Percentiles rank a stretch among this genome's conserved stretches.
Evolutionary conservation across 2,329 filamentous ascomycete species (phyloP).

Genomic region (Hortaea sp.): DNA sequence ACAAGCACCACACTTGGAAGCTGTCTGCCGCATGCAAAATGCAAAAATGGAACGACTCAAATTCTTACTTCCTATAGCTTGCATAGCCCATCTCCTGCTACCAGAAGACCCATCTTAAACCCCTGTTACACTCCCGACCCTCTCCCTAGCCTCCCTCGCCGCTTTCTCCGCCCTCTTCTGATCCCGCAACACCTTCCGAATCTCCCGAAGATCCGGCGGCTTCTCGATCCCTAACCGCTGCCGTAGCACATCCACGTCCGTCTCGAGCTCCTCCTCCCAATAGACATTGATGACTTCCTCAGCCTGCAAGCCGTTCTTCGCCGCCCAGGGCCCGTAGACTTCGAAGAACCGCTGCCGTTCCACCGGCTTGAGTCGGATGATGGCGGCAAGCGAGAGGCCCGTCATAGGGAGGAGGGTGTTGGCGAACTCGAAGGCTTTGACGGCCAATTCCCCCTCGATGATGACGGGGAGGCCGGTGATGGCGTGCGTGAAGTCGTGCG

Average conservation of each 20-base stretch:
- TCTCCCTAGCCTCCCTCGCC: slow-evolving; percentile 11
- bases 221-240: slow-evolving; percentile 70
- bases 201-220: slow-evolving; percentile 74
- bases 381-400: slow-evolving; percentile 69
- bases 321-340: slow-evolving; percentile 81
- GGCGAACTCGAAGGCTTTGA: slow-evolving; percentile 95
- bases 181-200: slow-evolving; percentile 60
- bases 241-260: slow-evolving; percentile 68
- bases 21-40: too few relatives aligned
- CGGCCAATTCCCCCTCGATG: slow-evolving; percentile 91
- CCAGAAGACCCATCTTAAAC: too few relatives aligned
- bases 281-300: slow-evolving; percentile 90
- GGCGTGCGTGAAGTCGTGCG: slow-evolving; percentile 96
- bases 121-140: too few relatives aligned
- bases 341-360: slow-evolving; percentile 58
- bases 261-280: slow-evolving; percentile 90
- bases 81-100: too few relatives aligned
- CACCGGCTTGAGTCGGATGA: slow-evolving; percentile 51
- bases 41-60: too few relatives aligned
- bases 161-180: slow-evolving; percentile 57
- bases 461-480: slow-evolving; percentile 83
- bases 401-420: slow-evolving; percentile 96
- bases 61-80: too few relatives aligned
- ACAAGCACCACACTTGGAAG: too few relatives aligned
- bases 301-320: slow-evolving; percentile 66